Base-by-base conservation (phyloP, 305 asterid species). In the Ilex paraguariensis region DNA sequence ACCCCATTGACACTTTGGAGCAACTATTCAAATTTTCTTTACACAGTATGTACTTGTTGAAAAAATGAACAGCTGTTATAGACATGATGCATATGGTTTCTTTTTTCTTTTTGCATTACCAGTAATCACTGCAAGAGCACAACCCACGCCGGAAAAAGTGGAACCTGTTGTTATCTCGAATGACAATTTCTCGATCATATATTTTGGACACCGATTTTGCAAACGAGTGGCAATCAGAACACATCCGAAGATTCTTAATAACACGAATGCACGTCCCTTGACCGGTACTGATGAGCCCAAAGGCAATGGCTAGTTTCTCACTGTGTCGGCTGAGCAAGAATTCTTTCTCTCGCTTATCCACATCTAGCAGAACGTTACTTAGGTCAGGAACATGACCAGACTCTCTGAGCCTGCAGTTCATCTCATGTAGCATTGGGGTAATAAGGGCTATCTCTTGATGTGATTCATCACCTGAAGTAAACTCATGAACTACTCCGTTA, bases 111-210 rank as follows among this genome's bases (percentile, higher is more conserved):
- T 65, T 40, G 12, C 31, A 44, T 51, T 42, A 83, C 90, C 87
- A 81, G 62, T 71, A 74, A 68, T 79, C 90, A 70, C 67, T 28
- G 67, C 90, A 84, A 73, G 85, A 81, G 55, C 90, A 84, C 28
- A 62, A 57, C 21, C 83, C 83, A 56, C 63, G 69, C 56, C 50
- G 59, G 63, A 84, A 79, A 67, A 77, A 84, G 61, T 81, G 84
- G 58, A 77, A 79, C 67, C 87, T 70, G 17, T 77, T 75, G 61
- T 76, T 78, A 72, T 83, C 84, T 36, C 87, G 59, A 56, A 76
- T 32, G 16, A 74, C 69, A 28, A 78, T 72, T 31, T 76, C 80
- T 21, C 85, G 69, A 5, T 65, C 44, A 45, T 81, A 81, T 50
- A 79, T 79, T 58, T 62, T 66, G 0, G 90, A 81, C 39, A 74